Base-by-base conservation (phyloP, 2,329 filamentous ascomycete genomes). In the Xylaria sp. region DNA sequence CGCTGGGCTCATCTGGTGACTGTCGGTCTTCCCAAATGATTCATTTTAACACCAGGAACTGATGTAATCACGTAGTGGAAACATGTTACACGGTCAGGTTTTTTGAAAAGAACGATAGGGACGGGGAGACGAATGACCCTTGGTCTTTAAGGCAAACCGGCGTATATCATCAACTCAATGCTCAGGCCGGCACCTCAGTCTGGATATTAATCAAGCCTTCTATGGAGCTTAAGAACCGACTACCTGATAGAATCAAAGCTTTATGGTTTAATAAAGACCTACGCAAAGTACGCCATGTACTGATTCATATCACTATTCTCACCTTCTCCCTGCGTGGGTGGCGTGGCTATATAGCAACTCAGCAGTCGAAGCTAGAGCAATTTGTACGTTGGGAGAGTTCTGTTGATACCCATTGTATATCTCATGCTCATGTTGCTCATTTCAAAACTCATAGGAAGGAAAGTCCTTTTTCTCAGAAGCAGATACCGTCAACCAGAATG, bases 271-370 rank as follows among this genome's bases (percentile, higher is more conserved):
- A 48, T 48, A 48, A 23, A 9, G 12, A 20, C 10, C 46, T 48
- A 23, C 46, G n/a, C n/a, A 23, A 20, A 10, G 12, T 48, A 23
- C n/a, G 46, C 3, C 46, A 48, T n/a, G 46, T 20, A 20, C 23
- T 48, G n/a, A 12, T 48, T 3, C 46, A 48, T 20, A 48, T 48
- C 10, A 48, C 46, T 48, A 48, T 48, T 8, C 46, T 48, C 46
- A 23, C 46, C 13, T 48, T 48, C 12, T 48, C 46, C 46, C n/a
- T 48, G 46, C 46, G 9, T 9, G 46, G n/a, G 2, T 48, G 46
- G 46, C 46, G 46, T 48, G 46, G 23, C 46, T 48, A 48, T 48
- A 48, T 48, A 48, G 46, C 46, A 23, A 48, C 46, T 8, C 46
- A 48, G 46, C 46, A 20, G 7, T 23, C n/a, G n/a, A 48, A 8